Evolutionary conservation across 805 yeast genomes (phyloP).

Genomic region (Kluyveromyces wickerhamii): DNA sequence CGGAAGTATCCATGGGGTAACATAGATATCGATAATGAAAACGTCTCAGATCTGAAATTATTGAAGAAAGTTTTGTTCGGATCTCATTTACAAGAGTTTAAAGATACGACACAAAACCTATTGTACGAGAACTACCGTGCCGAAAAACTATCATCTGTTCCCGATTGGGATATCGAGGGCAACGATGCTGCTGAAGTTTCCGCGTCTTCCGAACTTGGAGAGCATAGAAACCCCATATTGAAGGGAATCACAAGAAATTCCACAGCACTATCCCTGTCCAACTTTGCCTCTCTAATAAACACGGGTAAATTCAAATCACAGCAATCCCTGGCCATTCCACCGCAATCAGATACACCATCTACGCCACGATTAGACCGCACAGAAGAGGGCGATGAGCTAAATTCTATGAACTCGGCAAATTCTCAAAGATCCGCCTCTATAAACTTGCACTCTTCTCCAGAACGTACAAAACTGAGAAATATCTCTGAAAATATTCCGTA

Average conservation of each 20-base stretch:
- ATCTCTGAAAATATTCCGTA: constrained; percentile 84
- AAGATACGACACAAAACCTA: constrained; percentile 70
- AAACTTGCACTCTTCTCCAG: constrained; percentile 29
- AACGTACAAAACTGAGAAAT: constrained; percentile 60
- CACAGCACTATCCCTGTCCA: constrained; percentile 30
- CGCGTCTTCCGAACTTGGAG: background rate
- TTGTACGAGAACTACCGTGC: constrained; percentile 76
- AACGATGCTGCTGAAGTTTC: constrained; percentile 12
- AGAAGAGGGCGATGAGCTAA: constrained; percentile 22
- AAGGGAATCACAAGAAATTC: constrained; percentile 19
- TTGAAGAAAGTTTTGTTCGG: constrained; percentile 69
- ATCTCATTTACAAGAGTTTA: constrained; percentile 73
- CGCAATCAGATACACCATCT: constrained; percentile 17
- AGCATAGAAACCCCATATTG: constrained; percentile 1
- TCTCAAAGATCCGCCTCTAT: constrained; percentile 19
- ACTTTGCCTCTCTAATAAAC: constrained; percentile 29
- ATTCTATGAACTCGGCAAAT: constrained; percentile 27
- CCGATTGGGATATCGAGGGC: constrained; percentile 22
- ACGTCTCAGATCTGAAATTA: constrained; percentile 44
- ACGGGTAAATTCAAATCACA: constrained; percentile 30
- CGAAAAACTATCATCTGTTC: constrained; percentile 57
- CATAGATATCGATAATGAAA: constrained; percentile 43
- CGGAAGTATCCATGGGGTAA: constrained; percentile 75
- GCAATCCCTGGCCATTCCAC: constrained; percentile 19
- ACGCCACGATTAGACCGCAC: constrained; percentile 15